phyloP scores from a whole-genome alignment of 495 filamentous ascomycete genomes.

The Tuber microsphaerosporum region DNA sequence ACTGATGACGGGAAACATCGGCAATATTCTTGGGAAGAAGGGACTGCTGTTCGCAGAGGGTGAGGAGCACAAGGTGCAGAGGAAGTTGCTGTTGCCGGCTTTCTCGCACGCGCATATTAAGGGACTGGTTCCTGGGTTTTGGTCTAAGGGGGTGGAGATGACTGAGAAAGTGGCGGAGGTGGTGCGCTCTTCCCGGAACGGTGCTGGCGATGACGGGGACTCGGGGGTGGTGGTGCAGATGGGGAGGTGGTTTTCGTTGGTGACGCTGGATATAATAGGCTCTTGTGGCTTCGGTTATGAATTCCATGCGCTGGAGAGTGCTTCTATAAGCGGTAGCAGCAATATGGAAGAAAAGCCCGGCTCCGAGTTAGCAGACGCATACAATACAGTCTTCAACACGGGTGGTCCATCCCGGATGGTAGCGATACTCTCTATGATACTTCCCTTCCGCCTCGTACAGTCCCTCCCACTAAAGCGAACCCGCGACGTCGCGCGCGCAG shows the following conservation, averaged over 20 bases:
- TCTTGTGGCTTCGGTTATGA: conserved; percentile 72
- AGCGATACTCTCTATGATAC: background rate
- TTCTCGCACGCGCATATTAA: no score
- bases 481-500: no score
- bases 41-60: conserved; percentile 44
- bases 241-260: conserved; percentile 48
- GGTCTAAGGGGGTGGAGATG: no score
- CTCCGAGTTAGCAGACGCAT: conserved; percentile 51
- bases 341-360: conserved; percentile 12
- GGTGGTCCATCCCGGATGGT: background rate
- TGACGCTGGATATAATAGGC: conserved; percentile 83
- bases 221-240: conserved; percentile 10
- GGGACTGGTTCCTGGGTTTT: no score
- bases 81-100: conserved; percentile 62
- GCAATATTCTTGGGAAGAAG: no score
- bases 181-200: no score
- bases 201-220: conserved; percentile 18
- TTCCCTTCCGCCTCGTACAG: no score
- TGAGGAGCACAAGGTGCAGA: conserved; percentile 41
- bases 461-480: no score
- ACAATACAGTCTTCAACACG: conserved; percentile 52
- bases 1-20: no score
- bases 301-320: conserved; percentile 45
- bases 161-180: conserved; percentile 9
- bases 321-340: conserved; percentile 23